Base-by-base conservation (phyloP, 2,329 filamentous ascomycete species). In the Diaporthe capsici region DNA sequence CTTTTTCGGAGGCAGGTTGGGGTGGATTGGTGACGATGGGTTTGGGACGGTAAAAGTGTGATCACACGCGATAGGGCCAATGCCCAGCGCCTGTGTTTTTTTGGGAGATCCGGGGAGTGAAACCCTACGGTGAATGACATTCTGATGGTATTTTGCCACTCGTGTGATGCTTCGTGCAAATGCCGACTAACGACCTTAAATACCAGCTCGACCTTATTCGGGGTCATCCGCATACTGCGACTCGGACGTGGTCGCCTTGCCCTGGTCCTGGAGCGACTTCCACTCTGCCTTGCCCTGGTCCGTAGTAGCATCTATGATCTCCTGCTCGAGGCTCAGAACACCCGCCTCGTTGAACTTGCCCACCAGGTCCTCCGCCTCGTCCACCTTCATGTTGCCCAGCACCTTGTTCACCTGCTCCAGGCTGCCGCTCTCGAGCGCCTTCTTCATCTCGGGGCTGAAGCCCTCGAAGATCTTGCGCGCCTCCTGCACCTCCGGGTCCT, bases 261-360 rank as follows among this genome's bases (percentile, higher is more conserved):
- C 77, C 75, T 81, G 77, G 71, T 79, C 76, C 83, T 95, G 93
- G 76, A 98, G 90, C 78, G 95, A 91, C 85, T 94, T 93, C 80
- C 96, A 88, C 82, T 92, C 92, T 83, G 92, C 91, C 87, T 93
- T 90, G 4, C 96, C 96, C 82, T 97, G 93, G 82, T 95, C 93
- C 3, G 96, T 98, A 61, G 95, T 99, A 1, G 95, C 95, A 85
- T 99, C 97, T 79, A 99, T 97, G 71, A 99, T 95, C 68, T 97
- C 93, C 82, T 98, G 93, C 83, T 98, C 95, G 70, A 99, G 84
- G 83, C 94, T 98, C 79, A 99, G 85, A 88, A 98, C 96, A 51
- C 94, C 95, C 22, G 95, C 95, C 83, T 96, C 89, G 25, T 94
- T 90, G 71, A 98, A 84, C 82, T 94, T 90, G 79, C 91, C 93